Conservation (phyloP, 108 stramenopile species). For the Nitzschia inconspicua region DNA sequence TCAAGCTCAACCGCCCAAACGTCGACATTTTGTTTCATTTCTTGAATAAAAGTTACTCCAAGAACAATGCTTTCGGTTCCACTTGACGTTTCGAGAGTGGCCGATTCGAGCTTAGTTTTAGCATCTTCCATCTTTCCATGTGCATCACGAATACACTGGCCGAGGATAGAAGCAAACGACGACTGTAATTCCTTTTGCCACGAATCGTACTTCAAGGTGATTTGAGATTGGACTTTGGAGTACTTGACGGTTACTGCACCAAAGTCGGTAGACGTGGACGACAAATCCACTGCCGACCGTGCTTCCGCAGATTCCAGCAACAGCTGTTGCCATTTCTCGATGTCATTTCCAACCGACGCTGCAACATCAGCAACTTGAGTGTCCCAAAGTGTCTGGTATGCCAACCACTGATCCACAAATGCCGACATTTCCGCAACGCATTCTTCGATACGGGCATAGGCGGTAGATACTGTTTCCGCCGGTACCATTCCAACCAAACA, state of each 20-base stretch:
- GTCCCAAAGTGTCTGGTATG: slow-evolving; percentile 96
- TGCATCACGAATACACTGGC: slow-evolving; percentile 52
- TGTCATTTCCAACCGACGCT: slow-evolving; percentile 70
- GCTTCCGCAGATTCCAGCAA: slow-evolving; percentile 83
- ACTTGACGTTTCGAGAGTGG: slow-evolving; percentile 76
- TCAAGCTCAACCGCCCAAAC: slow-evolving; percentile 65
- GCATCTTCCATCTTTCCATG: slow-evolving; percentile 65
- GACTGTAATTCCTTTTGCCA: slow-evolving; percentile 96
- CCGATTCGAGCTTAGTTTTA: slow-evolving; percentile 76
- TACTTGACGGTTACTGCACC: slow-evolving; percentile 90
- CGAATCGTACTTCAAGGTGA: slow-evolving; percentile 96
- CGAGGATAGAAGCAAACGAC: slow-evolving; percentile 80
- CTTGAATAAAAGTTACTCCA: slow-evolving; percentile 91
- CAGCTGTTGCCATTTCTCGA: slow-evolving; percentile 86
- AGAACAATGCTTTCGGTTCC: slow-evolving; percentile 90
- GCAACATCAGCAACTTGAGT: slow-evolving; percentile 83
- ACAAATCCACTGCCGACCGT: slow-evolving; percentile 81
- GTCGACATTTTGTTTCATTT: slow-evolving; percentile 62
- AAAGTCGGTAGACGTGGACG: slow-evolving; percentile 72
- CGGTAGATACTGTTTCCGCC: slow-evolving; percentile 36
- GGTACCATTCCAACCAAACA: slow-evolving; percentile 52
- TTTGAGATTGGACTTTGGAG: slow-evolving; percentile 88
- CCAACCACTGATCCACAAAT: slow-evolving; percentile 90
- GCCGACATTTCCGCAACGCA: slow-evolving; percentile 59
- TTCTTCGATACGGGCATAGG: slow-evolving; percentile 69